These are phyloP conservation scores for Pichia californica DNA, from an alignment of 805 yeast genomes.

Conservation along the genomic window DNA sequence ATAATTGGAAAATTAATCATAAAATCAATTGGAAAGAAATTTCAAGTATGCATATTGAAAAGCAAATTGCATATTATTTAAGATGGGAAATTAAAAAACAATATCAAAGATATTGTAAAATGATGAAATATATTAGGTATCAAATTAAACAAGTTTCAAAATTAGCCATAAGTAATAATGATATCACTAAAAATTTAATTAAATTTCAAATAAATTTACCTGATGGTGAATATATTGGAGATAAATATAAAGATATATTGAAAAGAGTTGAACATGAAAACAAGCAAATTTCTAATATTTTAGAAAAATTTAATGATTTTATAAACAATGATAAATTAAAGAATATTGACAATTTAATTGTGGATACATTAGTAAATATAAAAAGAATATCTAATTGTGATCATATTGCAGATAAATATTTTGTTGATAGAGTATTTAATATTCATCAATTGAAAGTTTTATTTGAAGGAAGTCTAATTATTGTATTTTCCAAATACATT, in stretches of 20 bases:
- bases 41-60: constrained; percentile 12
- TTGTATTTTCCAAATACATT: constrained; percentile 1
- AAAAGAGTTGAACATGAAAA: constrained; percentile 13
- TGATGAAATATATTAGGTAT: constrained; percentile 7
- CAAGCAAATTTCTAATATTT: constrained; percentile 9
- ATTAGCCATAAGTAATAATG: constrained; percentile 8
- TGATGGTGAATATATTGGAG: not conserved
- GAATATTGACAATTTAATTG: not conserved
- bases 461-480: constrained; percentile 1
- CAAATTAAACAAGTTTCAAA: constrained; percentile 14
- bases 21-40: constrained; percentile 20
- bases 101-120: constrained; percentile 2
- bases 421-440: not conserved
- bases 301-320: constrained; percentile 1
- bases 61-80: constrained; percentile 17
- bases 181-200: constrained; percentile 12
- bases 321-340: not conserved
- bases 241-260: constrained; percentile 11
- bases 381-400: not conserved
- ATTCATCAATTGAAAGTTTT: not conserved
- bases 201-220: constrained; percentile 14
- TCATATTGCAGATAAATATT: not conserved
- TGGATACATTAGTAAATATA: not conserved
- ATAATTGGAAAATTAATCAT: constrained; percentile 17
- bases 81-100: constrained; percentile 13